Percentiles rank a stretch among this genome's conserved stretches.
Evolutionary conservation across 1,284 basidiomycete genomes (phyloP).

Genomic region (Ceraceosorus bombacis): DNA sequence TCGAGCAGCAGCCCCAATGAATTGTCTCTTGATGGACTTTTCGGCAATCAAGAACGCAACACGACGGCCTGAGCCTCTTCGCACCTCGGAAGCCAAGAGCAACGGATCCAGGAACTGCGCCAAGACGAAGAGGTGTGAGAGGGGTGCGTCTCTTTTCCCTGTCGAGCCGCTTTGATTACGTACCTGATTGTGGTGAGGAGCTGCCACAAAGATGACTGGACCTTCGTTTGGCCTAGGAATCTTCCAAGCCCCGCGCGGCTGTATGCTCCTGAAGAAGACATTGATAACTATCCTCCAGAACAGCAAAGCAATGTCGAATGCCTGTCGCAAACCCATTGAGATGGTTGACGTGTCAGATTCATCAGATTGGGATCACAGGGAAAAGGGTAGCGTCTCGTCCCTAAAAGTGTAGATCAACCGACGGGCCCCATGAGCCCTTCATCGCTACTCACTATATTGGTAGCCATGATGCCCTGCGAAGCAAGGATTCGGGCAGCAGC

Average conservation of each 20-base stretch:
- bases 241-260: slow-evolving; percentile 83
- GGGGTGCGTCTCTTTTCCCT: neutral
- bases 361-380: neutral
- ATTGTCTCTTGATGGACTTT: slow-evolving; percentile 72
- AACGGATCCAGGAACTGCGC: slow-evolving; percentile 87
- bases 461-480: slow-evolving; percentile 36
- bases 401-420: no score
- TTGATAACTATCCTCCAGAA: slow-evolving; percentile 71
- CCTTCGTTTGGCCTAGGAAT: slow-evolving; percentile 67
- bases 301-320: slow-evolving; percentile 48
- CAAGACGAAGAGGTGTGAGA: no score
- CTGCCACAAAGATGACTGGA: slow-evolving; percentile 90
- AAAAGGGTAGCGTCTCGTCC: no score
- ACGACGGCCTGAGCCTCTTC: slow-evolving; percentile 70
- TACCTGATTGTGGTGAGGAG: slow-evolving; percentile 92
- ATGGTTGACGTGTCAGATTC: neutral
- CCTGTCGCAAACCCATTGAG: neutral
- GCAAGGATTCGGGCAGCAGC: slow-evolving; percentile 29
- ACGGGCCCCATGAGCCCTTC: neutral
- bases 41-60: slow-evolving; percentile 90
- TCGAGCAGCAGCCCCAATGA: slow-evolving; percentile 73
- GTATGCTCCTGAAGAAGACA: slow-evolving; percentile 93
- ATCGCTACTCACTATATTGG: slow-evolving; percentile 27
- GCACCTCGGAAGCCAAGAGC: slow-evolving; percentile 75
- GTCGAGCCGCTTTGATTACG: slow-evolving; percentile 20